These are phyloP conservation scores for Trichoderma koningii DNA, from an alignment of 2,329 filamentous ascomycete species.

Conservation along the genomic window DNA sequence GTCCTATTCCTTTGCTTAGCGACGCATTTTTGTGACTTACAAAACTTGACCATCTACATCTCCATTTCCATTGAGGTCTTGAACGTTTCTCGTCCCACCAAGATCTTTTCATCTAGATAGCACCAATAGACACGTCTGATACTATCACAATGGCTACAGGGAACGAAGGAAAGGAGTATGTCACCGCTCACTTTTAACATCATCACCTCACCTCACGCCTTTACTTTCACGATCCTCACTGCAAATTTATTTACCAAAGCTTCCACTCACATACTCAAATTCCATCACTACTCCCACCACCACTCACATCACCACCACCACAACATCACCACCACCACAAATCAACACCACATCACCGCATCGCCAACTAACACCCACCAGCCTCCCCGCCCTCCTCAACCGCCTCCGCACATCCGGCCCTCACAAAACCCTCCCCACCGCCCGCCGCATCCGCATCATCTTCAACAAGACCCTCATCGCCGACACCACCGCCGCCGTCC, in stretches of 20 bases:
- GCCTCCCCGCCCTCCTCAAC: conserved; percentile 36
- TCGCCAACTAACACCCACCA: conserved; percentile 20
- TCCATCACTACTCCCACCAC: no score
- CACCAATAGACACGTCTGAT: no score
- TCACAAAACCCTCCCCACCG: conserved; percentile 32
- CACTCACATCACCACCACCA: background rate
- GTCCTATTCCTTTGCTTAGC: background rate
- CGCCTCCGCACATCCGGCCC: conserved; percentile 36
- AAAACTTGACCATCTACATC: background rate
- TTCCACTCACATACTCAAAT: no score
- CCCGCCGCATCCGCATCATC: conserved; percentile 41
- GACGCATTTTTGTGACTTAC: background rate
- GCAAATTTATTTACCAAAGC: no score
- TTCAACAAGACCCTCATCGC: conserved; percentile 40
- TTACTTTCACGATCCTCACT: no score
- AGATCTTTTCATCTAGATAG: no score
- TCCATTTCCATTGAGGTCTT: no score
- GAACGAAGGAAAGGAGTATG: conserved; percentile 10
- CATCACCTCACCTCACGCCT: no score
- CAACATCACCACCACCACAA: background rate
- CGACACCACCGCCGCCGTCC: conserved; percentile 43
- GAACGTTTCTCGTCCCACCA: no score
- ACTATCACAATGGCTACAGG: no score
- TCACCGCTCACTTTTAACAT: background rate
- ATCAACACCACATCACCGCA: background rate